Conservation (phyloP, 345 rosid genomes). For the Moricandia moricandioides region DNA sequence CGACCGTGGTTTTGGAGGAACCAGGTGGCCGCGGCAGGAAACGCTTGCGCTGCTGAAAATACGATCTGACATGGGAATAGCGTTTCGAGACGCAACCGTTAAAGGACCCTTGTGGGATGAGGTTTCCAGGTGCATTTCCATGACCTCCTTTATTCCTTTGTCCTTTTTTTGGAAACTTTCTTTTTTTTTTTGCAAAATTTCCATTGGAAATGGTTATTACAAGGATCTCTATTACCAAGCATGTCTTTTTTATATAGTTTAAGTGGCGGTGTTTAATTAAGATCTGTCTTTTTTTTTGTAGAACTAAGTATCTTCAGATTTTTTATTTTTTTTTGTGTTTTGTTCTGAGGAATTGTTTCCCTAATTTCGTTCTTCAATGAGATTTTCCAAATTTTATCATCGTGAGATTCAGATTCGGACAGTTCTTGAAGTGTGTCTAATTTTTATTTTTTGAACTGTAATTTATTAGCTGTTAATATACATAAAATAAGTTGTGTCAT, state of each 20-base stretch:
- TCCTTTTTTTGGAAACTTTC: neutral
- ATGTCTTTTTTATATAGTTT: neutral
- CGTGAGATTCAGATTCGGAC: constrained; percentile 36
- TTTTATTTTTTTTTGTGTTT: neutral
- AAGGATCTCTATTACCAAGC: too few relatives aligned
- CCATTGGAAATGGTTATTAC: constrained; percentile 1
- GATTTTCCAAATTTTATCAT: neutral
- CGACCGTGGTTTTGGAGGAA: constrained; percentile 49
- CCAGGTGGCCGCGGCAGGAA: constrained; percentile 85
- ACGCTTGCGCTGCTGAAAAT: constrained; percentile 70
- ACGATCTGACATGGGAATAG: constrained; percentile 83
- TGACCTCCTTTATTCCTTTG: neutral
- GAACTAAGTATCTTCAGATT: neutral
- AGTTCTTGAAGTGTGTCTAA: constrained; percentile 17
- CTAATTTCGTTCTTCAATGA: neutral
- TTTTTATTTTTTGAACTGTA: neutral
- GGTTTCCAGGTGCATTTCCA: constrained; percentile 65
- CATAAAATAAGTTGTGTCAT: constrained; percentile 37
- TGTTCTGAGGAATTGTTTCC: neutral
- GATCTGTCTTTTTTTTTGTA: constrained; percentile 18
- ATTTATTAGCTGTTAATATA: constrained; percentile 14
- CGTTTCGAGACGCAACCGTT: constrained; percentile 59
- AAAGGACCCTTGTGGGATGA: constrained; percentile 92
- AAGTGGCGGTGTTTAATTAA: neutral
- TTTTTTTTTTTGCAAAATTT: neutral